Evolutionary conservation across 768 basidiomycete species (phyloP).

Genomic region (Kwoniella mangroviensis): DNA sequence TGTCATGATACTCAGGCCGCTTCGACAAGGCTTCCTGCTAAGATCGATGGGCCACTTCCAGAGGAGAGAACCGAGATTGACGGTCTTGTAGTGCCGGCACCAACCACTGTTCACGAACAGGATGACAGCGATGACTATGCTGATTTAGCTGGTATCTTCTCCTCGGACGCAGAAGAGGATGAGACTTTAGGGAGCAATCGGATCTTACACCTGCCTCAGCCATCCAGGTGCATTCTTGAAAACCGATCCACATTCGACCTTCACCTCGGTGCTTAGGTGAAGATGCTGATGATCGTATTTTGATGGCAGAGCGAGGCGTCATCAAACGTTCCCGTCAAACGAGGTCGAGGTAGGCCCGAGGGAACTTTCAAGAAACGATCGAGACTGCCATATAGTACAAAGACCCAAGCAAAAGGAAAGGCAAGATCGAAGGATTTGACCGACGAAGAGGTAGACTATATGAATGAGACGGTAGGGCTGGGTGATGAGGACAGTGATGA

Average conservation of each 20-base stretch:
- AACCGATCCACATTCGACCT: background rate
- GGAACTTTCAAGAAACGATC: background rate
- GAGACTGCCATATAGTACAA: background rate
- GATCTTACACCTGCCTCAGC: background rate
- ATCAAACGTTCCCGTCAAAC: too few species aligned
- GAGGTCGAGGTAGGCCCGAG: background rate
- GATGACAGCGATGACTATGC: constrained; percentile 2
- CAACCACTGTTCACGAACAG: background rate
- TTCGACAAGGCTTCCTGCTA: background rate
- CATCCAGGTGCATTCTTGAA: background rate
- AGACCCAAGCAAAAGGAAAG: background rate
- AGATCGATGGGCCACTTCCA: background rate
- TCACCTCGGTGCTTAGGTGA: background rate
- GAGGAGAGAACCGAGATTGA: background rate
- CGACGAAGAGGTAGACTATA: background rate
- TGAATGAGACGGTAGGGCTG: background rate
- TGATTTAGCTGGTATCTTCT: constrained; percentile 7
- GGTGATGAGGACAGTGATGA: background rate
- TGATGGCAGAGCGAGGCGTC: background rate
- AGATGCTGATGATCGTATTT: background rate
- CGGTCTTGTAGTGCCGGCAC: too few species aligned
- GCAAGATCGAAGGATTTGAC: background rate
- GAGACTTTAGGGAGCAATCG: background rate
- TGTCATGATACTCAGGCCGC: background rate
- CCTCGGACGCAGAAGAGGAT: constrained; percentile 1